phyloP scores from a whole-genome alignment of 805 yeast species.

The Candida piceae region DNA sequence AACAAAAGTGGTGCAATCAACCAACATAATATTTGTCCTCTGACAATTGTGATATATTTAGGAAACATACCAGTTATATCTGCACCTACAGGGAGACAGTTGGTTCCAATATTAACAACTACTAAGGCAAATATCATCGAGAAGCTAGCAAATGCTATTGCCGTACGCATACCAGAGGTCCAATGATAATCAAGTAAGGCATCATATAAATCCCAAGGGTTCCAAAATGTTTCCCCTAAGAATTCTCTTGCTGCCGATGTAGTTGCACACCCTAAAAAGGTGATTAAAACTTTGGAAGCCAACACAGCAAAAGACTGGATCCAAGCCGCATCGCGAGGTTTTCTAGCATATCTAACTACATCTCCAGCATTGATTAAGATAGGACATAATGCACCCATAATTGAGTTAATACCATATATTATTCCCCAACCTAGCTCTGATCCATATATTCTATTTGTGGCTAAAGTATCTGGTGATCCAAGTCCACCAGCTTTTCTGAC shows the following conservation, averaged over 20 bases:
- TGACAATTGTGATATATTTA: constrained; percentile 21
- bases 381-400: constrained; percentile 13
- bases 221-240: constrained; percentile 20
- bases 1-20: constrained; percentile 8
- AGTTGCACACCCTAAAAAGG: constrained; percentile 10
- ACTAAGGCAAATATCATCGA: constrained; percentile 15
- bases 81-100: constrained; percentile 17
- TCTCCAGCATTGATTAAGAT: constrained; percentile 12
- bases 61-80: constrained; percentile 22
- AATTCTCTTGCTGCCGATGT: constrained; percentile 8
- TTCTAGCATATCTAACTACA: constrained; percentile 11
- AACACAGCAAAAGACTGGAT: constrained; percentile 10
- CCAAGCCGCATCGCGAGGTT: constrained; percentile 7
- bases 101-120: constrained; percentile 23
- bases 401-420: constrained; percentile 10
- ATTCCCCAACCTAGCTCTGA: constrained; percentile 5
- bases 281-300: constrained; percentile 7
- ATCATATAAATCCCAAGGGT: constrained; percentile 21
- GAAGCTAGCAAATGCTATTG: constrained; percentile 13
- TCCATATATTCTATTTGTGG: not conserved
- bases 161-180: constrained; percentile 20
- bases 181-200: constrained; percentile 22
- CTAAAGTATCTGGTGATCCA: constrained; percentile 7
- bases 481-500: constrained; percentile 10
- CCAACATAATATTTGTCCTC: constrained; percentile 13